A percentile compares a stretch with the other conserved stretches of the same genome.
These are phyloP conservation scores for Ceratobasidium sp. DNA, from an alignment of 1,284 basidiomycete species.

Conservation along the genomic window DNA sequence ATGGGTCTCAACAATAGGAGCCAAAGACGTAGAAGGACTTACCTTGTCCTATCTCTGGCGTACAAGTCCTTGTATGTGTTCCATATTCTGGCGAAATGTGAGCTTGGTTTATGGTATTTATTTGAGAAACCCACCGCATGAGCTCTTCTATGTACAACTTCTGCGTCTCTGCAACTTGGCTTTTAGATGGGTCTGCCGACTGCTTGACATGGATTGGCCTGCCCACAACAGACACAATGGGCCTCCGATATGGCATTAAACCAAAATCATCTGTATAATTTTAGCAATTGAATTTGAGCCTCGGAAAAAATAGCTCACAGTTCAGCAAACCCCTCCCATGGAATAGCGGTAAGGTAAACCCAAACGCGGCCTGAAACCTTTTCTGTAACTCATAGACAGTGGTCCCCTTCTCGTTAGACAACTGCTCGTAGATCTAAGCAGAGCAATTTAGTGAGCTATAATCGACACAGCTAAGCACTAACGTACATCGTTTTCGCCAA, in stretches of 20 bases:
- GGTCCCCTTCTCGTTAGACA: slow-evolving; percentile 94
- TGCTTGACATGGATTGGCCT: slow-evolving; percentile 85
- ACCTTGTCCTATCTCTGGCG: slow-evolving; percentile 70
- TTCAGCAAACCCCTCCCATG: slow-evolving; percentile 92
- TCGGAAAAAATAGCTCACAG: slow-evolving; percentile 63
- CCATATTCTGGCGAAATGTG: slow-evolving; percentile 78
- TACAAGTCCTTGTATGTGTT: slow-evolving; percentile 91
- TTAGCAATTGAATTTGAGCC: background rate
- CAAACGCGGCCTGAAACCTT: slow-evolving; percentile 89
- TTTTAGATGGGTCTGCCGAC: slow-evolving; percentile 80
- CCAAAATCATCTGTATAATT: slow-evolving; percentile 80
- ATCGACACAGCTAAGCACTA: background rate
- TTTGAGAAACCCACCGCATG: slow-evolving; percentile 67
- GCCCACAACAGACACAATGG: slow-evolving; percentile 94
- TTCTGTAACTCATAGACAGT: slow-evolving; percentile 88
- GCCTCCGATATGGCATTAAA: slow-evolving; percentile 91
- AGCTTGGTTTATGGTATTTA: slow-evolving; percentile 1
- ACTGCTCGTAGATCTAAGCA: slow-evolving; percentile 89
- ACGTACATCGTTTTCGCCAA: slow-evolving; percentile 96
- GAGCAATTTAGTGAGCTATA: background rate
- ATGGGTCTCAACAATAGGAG: background rate
- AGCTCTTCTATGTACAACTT: slow-evolving; percentile 91
- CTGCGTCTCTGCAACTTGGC: slow-evolving; percentile 85
- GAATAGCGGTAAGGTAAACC: slow-evolving; percentile 96
- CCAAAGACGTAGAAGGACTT: slow-evolving; percentile 10